These are phyloP conservation scores for Fraxinus xanthoxyloides DNA, from an alignment of 305 asterid genomes.

Conservation along the genomic window DNA sequence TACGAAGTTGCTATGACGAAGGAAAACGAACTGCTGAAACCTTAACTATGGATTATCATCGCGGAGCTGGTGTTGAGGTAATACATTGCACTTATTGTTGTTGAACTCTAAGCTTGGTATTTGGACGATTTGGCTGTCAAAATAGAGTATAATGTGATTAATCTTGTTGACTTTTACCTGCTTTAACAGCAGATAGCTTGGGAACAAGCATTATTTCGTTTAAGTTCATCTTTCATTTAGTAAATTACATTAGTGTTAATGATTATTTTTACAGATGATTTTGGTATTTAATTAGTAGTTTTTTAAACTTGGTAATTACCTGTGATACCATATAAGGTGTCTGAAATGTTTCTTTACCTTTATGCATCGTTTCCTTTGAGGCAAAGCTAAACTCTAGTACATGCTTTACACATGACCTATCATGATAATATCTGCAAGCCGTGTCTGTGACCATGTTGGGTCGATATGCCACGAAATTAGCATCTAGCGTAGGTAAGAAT, in stretches of 20 bases:
- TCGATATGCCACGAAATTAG: background rate
- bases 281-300: background rate
- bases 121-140: background rate
- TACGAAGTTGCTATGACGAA: slow-evolving; percentile 91
- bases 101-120: background rate
- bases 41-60: slow-evolving; percentile 89
- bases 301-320: background rate
- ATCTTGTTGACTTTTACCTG: background rate
- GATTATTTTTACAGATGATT: background rate
- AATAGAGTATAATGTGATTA: background rate
- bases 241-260: background rate
- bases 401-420: background rate
- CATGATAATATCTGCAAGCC: background rate
- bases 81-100: background rate
- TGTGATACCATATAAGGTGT: background rate
- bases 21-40: slow-evolving; percentile 94
- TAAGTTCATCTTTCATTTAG: background rate
- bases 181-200: background rate
- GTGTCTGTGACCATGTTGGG: background rate
- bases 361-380: background rate
- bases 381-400: background rate
- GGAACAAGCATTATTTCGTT: background rate
- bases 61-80: slow-evolving; percentile 91
- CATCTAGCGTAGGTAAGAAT: background rate
- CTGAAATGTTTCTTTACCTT: background rate